These are phyloP conservation scores for Solanum sitiens DNA, from an alignment of 257 asterid genomes.

Conservation along the genomic window DNA sequence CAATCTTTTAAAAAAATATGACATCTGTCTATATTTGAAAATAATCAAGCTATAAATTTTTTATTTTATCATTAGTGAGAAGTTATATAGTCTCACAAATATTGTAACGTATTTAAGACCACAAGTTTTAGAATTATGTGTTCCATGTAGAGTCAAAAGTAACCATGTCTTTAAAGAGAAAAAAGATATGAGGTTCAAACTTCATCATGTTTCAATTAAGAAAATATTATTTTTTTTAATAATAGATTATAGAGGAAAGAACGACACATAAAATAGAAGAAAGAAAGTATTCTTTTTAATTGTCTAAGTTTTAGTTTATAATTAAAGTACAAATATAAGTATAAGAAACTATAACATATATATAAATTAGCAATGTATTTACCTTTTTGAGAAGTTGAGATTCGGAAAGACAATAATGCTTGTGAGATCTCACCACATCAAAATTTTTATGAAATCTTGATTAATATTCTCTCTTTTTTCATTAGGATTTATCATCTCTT, in stretches of 20 bases:
- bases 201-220: not conserved
- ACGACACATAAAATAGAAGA: not conserved
- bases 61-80: not conserved
- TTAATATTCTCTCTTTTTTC: not conserved
- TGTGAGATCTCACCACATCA: not conserved
- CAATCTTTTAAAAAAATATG: too few species aligned
- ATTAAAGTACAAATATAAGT: not conserved
- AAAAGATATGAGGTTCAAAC: not conserved
- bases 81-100: not conserved
- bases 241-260: not conserved
- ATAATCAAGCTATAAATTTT: not conserved
- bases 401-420: not conserved
- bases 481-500: not conserved
- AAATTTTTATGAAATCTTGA: not conserved
- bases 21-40: not conserved
- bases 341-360: not conserved
- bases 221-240: not conserved
- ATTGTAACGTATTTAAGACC: not conserved
- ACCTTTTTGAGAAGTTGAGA: not conserved
- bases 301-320: not conserved
- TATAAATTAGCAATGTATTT: not conserved
- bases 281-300: not conserved
- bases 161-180: not conserved
- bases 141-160: not conserved
- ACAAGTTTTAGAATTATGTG: not conserved